Percentiles rank a stretch among this genome's conserved stretches.
phyloP scores from a whole-genome alignment of 805 yeast genomes.

The Candida loeiensis region DNA sequence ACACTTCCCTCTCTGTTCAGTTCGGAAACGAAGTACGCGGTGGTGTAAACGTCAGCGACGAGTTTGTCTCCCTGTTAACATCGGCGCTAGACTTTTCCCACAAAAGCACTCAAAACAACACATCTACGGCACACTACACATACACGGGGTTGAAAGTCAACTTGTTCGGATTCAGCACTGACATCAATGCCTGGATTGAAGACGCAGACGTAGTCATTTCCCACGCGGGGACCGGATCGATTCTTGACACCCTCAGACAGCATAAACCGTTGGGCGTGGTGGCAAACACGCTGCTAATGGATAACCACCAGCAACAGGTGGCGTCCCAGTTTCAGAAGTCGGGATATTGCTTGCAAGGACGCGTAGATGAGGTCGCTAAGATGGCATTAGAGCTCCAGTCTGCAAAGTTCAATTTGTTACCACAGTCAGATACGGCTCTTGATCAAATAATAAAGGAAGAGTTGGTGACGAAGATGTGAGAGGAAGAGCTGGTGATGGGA shows the following conservation, averaged over 20 bases:
- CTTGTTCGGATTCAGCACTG: constrained; percentile 27
- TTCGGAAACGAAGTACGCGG: constrained; percentile 45
- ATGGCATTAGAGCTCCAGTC: constrained; percentile 13
- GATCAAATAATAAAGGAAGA: neutral
- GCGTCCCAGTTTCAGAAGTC: constrained; percentile 36
- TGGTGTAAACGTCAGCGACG: constrained; percentile 1
- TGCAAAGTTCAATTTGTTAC: constrained; percentile 14
- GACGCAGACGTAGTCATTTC: constrained; percentile 64
- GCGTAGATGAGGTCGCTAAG: constrained; percentile 8
- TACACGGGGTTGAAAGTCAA: constrained; percentile 28
- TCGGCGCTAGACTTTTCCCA: neutral
- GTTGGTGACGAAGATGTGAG: neutral
- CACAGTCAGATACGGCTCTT: constrained; percentile 17
- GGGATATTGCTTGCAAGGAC: constrained; percentile 7
- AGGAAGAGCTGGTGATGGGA: too few relatives aligned
- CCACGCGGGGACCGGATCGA: constrained; percentile 92
- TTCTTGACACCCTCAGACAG: constrained; percentile 66
- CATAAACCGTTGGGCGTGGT: constrained; percentile 63
- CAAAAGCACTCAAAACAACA: neutral
- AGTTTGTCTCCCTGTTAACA: neutral
- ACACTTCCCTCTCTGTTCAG: constrained; percentile 46
- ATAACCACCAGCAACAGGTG: constrained; percentile 80
- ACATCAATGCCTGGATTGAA: constrained; percentile 36
- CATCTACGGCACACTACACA: neutral
- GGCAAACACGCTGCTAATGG: constrained; percentile 70